phyloP scores from a whole-genome alignment of 129 eudicot species.

The Saposhnikovia divaricata region DNA sequence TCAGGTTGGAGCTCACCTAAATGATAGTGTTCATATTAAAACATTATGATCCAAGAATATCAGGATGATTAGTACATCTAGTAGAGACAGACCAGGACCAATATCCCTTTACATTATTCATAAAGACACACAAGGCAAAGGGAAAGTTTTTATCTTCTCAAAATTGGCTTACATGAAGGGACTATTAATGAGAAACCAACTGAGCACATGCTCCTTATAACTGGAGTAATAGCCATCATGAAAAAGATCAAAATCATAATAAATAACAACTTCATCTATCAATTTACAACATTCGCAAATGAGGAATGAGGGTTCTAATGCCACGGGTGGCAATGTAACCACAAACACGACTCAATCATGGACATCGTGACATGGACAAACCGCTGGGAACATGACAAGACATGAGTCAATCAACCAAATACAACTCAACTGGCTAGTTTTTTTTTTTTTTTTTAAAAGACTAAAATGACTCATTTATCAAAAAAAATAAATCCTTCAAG shows the following conservation, averaged over 20 bases:
- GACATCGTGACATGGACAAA: neutral
- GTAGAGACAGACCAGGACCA: neutral
- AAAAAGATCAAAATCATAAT: neutral
- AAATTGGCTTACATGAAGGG: neutral
- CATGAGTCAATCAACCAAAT: neutral
- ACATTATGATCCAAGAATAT: neutral
- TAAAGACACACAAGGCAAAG: neutral
- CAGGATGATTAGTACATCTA: neutral
- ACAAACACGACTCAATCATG: neutral
- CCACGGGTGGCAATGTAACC: neutral
- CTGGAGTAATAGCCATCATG: neutral
- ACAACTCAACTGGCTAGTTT: no score
- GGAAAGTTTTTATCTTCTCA: neutral
- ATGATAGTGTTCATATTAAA: neutral
- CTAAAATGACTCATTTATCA: no score
- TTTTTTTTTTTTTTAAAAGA: no score
- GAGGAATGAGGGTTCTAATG: neutral
- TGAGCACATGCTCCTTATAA: neutral
- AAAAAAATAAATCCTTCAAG: no score
- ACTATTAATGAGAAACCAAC: neutral
- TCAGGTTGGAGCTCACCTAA: conserved; percentile 18
- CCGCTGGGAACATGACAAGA: no score
- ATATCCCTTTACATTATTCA: neutral
- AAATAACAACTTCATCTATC: neutral
- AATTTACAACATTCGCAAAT: neutral